These are phyloP conservation scores for Astraeus odoratus DNA, from an alignment of 768 basidiomycete genomes.

Conservation along the genomic window DNA sequence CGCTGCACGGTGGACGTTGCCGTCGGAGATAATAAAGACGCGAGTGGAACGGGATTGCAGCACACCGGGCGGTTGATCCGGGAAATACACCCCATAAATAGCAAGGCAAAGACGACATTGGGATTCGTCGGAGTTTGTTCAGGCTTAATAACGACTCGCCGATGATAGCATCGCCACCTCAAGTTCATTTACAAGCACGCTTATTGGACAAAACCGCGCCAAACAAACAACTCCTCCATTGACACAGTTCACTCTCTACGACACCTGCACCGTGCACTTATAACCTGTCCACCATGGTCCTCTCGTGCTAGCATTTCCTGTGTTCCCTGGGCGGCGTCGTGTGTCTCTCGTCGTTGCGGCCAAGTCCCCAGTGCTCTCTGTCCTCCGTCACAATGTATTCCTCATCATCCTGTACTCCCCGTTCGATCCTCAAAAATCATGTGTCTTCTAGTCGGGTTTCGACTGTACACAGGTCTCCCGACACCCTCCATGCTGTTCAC, in stretches of 20 bases:
- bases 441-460: constrained; percentile 15
- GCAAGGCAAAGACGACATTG: too few species aligned
- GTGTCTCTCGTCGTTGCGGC: not conserved
- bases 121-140: too few species aligned
- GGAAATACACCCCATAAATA: too few species aligned
- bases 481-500: constrained; percentile 40
- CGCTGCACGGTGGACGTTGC: too few species aligned
- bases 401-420: constrained; percentile 22
- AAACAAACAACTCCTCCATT: constrained; percentile 6
- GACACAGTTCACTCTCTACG: constrained; percentile 2
- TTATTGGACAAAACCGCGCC: constrained; percentile 3
- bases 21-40: too few species aligned
- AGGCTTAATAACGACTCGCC: too few species aligned
- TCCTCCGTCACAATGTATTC: constrained; percentile 7
- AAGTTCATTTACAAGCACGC: constrained; percentile 1
- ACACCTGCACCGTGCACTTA: too few species aligned
- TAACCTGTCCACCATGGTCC: constrained; percentile 3
- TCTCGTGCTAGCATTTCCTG: constrained; percentile 10
- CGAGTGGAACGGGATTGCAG: too few species aligned
- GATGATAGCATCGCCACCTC: too few species aligned
- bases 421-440: constrained; percentile 51
- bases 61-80: too few species aligned
- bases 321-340: constrained; percentile 5
- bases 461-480: constrained; percentile 14
- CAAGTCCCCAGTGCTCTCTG: not conserved